A percentile compares a stretch with the other conserved stretches of the same genome.
phyloP scores from a whole-genome alignment of 2,329 filamentous ascomycete species.

The Trichoderma pleuroti region DNA sequence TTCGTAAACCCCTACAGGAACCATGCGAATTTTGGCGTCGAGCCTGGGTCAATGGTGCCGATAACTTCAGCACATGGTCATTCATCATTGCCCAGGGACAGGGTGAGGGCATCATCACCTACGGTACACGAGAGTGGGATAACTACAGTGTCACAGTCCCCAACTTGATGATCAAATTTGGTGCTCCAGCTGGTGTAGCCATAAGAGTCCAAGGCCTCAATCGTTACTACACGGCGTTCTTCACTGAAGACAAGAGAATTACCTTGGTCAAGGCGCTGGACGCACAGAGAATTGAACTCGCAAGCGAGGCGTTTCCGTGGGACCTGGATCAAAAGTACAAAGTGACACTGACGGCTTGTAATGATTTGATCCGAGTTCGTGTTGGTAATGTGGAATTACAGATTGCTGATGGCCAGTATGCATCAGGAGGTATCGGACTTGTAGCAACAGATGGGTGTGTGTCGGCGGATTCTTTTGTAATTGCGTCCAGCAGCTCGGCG shows the following conservation, averaged over 20 bases:
- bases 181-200: conserved; percentile 26
- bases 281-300: neutral
- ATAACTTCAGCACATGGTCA: conserved; percentile 1
- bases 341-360: neutral
- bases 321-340: conserved; percentile 6
- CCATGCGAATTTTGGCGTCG: conserved; percentile 15
- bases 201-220: conserved; percentile 30
- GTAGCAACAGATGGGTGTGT: conserved; percentile 20
- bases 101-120: conserved; percentile 29
- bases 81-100: conserved; percentile 13
- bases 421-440: conserved; percentile 15
- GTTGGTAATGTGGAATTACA: conserved; percentile 3
- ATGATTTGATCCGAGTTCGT: neutral
- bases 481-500: neutral
- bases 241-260: conserved; percentile 21
- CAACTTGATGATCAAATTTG: conserved; percentile 27
- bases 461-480: neutral
- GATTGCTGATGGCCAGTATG: conserved; percentile 8
- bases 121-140: conserved; percentile 34
- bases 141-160: conserved; percentile 26
- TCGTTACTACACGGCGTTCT: conserved; percentile 30
- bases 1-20: neutral
- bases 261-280: conserved; percentile 17
- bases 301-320: conserved; percentile 11
- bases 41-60: conserved; percentile 16